Evolutionary conservation across 352 stramenopile species (phyloP).

Genomic region (Pythium grandisporangium): DNA sequence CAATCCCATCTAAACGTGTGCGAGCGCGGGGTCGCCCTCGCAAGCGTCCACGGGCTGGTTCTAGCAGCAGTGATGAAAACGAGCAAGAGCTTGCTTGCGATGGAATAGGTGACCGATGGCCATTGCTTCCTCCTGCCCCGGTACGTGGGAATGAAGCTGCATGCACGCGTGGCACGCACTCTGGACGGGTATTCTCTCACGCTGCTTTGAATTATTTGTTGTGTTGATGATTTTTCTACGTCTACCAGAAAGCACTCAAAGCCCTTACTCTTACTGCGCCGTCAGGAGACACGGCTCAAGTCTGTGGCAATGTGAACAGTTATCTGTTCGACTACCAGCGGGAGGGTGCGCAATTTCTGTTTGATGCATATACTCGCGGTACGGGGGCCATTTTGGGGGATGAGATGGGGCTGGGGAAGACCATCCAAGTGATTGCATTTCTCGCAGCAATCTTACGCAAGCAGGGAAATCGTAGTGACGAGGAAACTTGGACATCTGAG

Average conservation of each 20-base stretch:
- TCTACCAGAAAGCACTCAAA: too few species aligned
- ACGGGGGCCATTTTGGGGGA: constrained; percentile 94
- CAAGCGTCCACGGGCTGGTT: not conserved
- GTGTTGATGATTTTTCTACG: too few species aligned
- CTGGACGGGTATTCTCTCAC: too few species aligned
- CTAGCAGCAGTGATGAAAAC: constrained; percentile 15
- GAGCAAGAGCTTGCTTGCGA: constrained; percentile 4
- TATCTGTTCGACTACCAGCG: constrained; percentile 74
- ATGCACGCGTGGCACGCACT: too few species aligned
- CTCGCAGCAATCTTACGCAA: constrained; percentile 90
- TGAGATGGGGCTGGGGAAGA: constrained; percentile 96
- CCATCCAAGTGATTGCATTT: constrained; percentile 90
- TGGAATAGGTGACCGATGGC: constrained; percentile 33
- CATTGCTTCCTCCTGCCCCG: too few species aligned
- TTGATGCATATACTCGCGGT: constrained; percentile 30
- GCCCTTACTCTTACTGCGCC: too few species aligned
- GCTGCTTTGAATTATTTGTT: too few species aligned
- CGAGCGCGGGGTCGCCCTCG: constrained; percentile 6
- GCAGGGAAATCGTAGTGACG: constrained; percentile 89
- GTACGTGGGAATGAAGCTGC: too few species aligned
- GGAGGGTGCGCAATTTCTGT: constrained; percentile 59
- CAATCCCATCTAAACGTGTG: not conserved
- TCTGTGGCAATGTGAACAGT: constrained; percentile 64
- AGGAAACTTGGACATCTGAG: constrained; percentile 91
- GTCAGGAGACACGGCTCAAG: too few species aligned